phyloP scores from a whole-genome alignment of 768 basidiomycete species.

The Suillus alpinus region DNA sequence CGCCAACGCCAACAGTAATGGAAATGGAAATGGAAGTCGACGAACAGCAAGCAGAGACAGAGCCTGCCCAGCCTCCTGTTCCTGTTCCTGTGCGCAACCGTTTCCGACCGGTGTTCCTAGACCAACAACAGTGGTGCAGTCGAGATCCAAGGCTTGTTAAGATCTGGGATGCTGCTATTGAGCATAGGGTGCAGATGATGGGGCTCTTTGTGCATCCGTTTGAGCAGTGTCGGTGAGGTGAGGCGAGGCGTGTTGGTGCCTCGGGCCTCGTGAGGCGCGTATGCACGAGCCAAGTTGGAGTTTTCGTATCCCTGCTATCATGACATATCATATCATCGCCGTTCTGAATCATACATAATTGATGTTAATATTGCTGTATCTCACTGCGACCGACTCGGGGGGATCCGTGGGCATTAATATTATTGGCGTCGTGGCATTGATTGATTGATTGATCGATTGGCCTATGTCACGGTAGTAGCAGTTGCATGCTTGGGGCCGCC shows the following conservation, averaged over 20 bases:
- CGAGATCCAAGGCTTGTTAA: conserved; percentile 36
- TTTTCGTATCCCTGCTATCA: too few relatives aligned
- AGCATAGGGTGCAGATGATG: conserved; percentile 15
- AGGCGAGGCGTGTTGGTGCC: too few relatives aligned
- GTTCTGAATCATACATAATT: not conserved
- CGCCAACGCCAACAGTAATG: not conserved
- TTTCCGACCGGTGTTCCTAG: conserved; percentile 48
- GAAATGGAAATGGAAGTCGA: conserved; percentile 18
- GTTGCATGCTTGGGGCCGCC: too few relatives aligned
- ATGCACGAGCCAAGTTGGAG: not conserved
- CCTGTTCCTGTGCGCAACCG: conserved; percentile 37
- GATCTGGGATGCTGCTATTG: conserved; percentile 22
- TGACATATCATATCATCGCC: not conserved
- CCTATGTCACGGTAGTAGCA: too few relatives aligned
- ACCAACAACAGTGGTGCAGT: conserved; percentile 47
- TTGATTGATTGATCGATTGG: not conserved
- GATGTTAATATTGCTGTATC: not conserved
- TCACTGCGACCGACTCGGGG: not conserved
- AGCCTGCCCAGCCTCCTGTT: conserved; percentile 9
- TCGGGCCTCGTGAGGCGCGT: too few relatives aligned
- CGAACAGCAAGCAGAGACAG: conserved; percentile 16
- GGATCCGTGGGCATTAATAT: not conserved
- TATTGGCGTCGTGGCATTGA: too few relatives aligned
- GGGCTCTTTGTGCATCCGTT: conserved; percentile 14
- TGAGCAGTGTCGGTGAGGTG: conserved; percentile 1